Evolutionary conservation across 768 basidiomycete species (phyloP).

Genomic region (Pulveroboletus sp.): DNA sequence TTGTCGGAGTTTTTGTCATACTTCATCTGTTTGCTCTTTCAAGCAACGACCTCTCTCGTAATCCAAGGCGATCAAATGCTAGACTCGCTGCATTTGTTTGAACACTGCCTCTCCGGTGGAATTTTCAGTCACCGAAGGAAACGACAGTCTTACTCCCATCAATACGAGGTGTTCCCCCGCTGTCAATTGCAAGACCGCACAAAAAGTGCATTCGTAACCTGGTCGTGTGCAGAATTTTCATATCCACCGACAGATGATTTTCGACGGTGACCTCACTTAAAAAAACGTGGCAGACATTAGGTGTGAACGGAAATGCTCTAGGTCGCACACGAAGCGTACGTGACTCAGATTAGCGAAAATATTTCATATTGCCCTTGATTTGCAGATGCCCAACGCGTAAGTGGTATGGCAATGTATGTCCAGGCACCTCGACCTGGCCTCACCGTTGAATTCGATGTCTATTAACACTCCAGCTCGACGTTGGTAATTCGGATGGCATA

Average conservation of each 20-base stretch:
- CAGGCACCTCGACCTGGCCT: background rate
- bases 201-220: background rate
- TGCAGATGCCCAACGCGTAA: background rate
- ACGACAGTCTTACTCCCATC: background rate
- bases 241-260: background rate
- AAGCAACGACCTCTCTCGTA: background rate
- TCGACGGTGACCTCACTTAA: too few relatives aligned
- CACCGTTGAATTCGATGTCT: too few relatives aligned
- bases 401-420: background rate
- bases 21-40: background rate
- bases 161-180: background rate
- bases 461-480: too few relatives aligned
- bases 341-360: background rate
- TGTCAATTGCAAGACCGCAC: background rate
- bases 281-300: too few relatives aligned
- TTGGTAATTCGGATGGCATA: too few relatives aligned
- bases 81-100: background rate
- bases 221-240: conserved; percentile 1
- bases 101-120: conserved; percentile 3
- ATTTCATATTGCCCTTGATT: background rate
- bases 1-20: background rate
- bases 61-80: background rate
- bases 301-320: background rate
- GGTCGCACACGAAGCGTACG: background rate
- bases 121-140: conserved; percentile 9